These are phyloP conservation scores for Globisporangium splendens DNA, from an alignment of 352 stramenopile species.

Conservation along the genomic window DNA sequence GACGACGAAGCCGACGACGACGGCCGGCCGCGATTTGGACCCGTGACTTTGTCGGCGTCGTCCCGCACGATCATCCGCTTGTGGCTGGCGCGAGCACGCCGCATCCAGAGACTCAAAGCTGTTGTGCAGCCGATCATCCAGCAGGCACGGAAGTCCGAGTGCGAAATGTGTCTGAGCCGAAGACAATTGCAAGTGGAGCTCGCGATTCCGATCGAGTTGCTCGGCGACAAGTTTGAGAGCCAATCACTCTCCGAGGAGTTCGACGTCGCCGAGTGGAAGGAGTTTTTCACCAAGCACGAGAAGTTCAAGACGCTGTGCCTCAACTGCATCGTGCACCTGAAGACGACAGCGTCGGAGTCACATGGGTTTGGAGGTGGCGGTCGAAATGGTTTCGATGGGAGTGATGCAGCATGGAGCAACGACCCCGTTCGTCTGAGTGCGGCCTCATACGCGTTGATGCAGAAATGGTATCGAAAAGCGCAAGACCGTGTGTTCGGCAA, in stretches of 20 bases:
- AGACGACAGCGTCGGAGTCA: slow-evolving; percentile 27
- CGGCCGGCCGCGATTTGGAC: slow-evolving; percentile 78
- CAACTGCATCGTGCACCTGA: slow-evolving; percentile 88
- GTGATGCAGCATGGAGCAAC: slow-evolving; percentile 39
- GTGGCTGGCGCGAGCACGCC: slow-evolving; percentile 88
- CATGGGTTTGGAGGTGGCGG: slow-evolving; percentile 23
- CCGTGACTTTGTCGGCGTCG: slow-evolving; percentile 86
- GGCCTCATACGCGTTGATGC: slow-evolving; percentile 86
- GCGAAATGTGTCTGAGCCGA: slow-evolving; percentile 92
- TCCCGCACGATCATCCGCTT: slow-evolving; percentile 91
- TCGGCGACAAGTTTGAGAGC: slow-evolving; percentile 91
- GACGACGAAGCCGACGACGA: slow-evolving; percentile 90
- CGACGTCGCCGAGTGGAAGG: slow-evolving; percentile 93
- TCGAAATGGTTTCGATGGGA: slow-evolving; percentile 10
- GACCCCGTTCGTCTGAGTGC: slow-evolving; percentile 63
- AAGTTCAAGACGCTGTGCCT: slow-evolving; percentile 94
- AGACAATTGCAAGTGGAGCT: slow-evolving; percentile 94
- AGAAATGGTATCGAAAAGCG: slow-evolving; percentile 90
- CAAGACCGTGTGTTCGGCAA: slow-evolving; percentile 88
- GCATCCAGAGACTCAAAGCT: slow-evolving; percentile 78
- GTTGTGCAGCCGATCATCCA: slow-evolving; percentile 92
- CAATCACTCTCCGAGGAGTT: slow-evolving; percentile 89
- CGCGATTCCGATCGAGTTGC: slow-evolving; percentile 88
- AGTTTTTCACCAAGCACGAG: slow-evolving; percentile 93
- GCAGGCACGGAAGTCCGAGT: slow-evolving; percentile 89